A percentile compares a stretch with the other conserved stretches of the same genome.
phyloP scores from a whole-genome alignment of 768 basidiomycete genomes.

The Suillus cothurnatus region DNA sequence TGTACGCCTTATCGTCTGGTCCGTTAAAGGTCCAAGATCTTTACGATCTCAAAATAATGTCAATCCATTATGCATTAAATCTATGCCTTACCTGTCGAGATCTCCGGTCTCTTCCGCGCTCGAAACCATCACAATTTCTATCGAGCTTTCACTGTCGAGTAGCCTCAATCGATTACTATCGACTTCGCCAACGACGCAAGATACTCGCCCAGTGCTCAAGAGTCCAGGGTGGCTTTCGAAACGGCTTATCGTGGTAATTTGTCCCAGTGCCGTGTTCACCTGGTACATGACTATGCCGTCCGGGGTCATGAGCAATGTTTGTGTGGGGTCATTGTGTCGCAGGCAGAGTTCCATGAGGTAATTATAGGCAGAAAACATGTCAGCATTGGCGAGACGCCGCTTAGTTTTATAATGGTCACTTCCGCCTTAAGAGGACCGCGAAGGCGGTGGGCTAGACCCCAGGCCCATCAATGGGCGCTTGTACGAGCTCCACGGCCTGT shows the following conservation, averaged over 20 bases:
- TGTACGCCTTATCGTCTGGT: slow-evolving; percentile 37
- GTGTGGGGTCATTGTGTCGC: slow-evolving; percentile 39
- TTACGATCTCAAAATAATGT: background rate
- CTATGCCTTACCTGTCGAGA: slow-evolving; percentile 24
- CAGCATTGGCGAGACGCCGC: background rate
- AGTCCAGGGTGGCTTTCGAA: slow-evolving; percentile 25
- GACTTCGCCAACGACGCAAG: slow-evolving; percentile 37
- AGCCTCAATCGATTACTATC: slow-evolving; percentile 31
- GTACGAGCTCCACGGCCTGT: background rate
- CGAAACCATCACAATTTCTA: slow-evolving; percentile 20
- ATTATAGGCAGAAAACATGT: background rate
- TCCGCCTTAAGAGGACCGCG: background rate
- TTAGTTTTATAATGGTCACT: background rate
- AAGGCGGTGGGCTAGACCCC: background rate
- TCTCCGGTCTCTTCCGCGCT: slow-evolving; percentile 9
- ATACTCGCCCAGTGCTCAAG: slow-evolving; percentile 31
- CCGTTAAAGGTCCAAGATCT: slow-evolving; percentile 42
- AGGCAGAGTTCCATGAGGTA: slow-evolving; percentile 10
- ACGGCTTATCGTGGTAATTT: slow-evolving; percentile 16
- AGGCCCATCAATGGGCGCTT: slow-evolving; percentile 4
- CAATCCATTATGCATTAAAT: background rate
- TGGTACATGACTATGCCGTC: slow-evolving; percentile 37
- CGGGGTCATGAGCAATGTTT: slow-evolving; percentile 37
- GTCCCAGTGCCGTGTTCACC: slow-evolving; percentile 29
- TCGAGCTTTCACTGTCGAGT: slow-evolving; percentile 13